Base-by-base conservation (phyloP, 352 stramenopile genomes). In the Phytophthora uliginosa region DNA sequence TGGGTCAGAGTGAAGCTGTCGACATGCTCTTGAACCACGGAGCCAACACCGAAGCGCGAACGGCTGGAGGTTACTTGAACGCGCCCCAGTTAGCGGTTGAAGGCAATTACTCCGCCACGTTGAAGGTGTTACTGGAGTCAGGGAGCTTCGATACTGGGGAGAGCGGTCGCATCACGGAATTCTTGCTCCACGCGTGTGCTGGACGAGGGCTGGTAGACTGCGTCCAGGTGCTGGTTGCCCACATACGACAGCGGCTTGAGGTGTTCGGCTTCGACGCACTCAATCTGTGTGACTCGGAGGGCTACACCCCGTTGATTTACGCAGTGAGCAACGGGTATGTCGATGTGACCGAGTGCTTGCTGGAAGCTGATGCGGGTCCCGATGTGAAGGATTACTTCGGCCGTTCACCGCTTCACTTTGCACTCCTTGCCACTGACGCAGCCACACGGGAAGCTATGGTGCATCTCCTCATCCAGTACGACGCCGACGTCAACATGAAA, bases 251-350 rank as follows among this genome's bases (percentile, higher is more conserved):
- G 31, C 69, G 73, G 7, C 45, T 76, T 5, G 22, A 65, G 17
- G 58, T 72, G n/a, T 84, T 89, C 38, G 55, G 78, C 4, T 54
- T 54, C 13, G 66, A 79, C 10, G 38, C 68, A 6, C 34, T 95
- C 7, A 80, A 97, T 68, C 34, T 65, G 8, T 76, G 76, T 6
- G 91, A 97, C 53, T 53, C 77, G 9, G 90, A 95, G 40, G 89
- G 90, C 0, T 91, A 94, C 28, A 97, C 89, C 6, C 86, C 91
- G 7, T 71, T 96, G 18, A 93, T 96, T 18, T 94, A 95, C 59
- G 90, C 84, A 0, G 82, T 93, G 7, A 90, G 73, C 58, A 92
- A 90, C 53, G 73, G 79, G 2, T 79, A 84, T 57, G 42, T 81
- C 1, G 75, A 88, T 28, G 66, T 84, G 10, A 86, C 90, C 2